Base-by-base conservation (phyloP, 129 eudicot species). In the Cynara cardunculus region DNA sequence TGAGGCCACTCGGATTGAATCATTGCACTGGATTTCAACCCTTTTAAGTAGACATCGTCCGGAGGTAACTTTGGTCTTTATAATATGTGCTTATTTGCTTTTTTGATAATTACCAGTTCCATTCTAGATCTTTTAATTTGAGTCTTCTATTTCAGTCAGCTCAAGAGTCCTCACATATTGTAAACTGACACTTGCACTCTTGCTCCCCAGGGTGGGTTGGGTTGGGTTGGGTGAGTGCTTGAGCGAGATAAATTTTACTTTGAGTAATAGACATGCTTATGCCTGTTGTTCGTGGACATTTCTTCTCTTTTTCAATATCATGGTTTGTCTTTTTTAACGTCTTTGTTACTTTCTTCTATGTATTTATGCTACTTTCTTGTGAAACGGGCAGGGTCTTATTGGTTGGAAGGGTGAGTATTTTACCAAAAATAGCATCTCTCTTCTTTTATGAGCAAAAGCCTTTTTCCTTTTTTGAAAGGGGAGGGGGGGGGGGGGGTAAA, bases 1-100 rank as follows among this genome's bases (percentile, higher is more conserved):
- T 89, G 99, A 92, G 89, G 99, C 99, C 41, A 93, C 99, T 67
- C 95, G 99, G 71, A 96, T 93, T 44, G 99, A 96, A 86, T 91
- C 99, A 61, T 80, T 96, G 87, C 95, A 96, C 80, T 96, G 99
- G 99, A 89, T 96, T 86, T 91, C 93, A 78, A 88, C 93, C 75
- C 97, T 96, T 76, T 71, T 96, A 76, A 87, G 89, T 75, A 93
- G 94, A 84, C 96, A 96, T 75, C 90, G 99, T 18, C 70, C 78
- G 5, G 93, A 88, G 98, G 99, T 96, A 84, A 80, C 73, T 71
- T 80, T 77, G 25, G 25, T 37, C 39, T 16, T 35, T 25, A 19
- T 22, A 19, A 59, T 22, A 59, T 25, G 28, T 25, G 78, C 13
- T 16, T 13, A 74, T 25, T 30, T 46, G 77, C 8, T 74, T 46